Conservation (phyloP, 768 basidiomycete species). For the Kwoniella mangroviensis region DNA sequence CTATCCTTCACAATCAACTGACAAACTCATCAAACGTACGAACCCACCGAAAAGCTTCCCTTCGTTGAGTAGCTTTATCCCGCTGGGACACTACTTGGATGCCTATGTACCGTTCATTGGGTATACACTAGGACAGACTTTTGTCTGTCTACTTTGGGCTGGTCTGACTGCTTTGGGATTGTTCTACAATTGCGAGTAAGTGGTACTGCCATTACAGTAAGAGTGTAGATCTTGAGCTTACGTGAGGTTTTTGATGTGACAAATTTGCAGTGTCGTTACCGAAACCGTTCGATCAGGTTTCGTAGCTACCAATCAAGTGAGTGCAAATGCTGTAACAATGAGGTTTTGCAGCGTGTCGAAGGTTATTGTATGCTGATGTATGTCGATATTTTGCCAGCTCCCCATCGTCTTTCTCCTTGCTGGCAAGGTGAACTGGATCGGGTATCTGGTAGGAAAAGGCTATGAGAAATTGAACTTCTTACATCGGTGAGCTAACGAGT, state of each 20-base stretch:
- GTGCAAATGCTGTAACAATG: background rate
- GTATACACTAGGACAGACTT: constrained; percentile 14
- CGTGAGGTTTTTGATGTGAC: background rate
- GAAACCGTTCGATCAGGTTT: constrained; percentile 10
- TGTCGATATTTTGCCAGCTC: constrained; percentile 25
- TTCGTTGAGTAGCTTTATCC: constrained; percentile 1
- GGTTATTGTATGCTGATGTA: background rate
- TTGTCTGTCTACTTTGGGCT: constrained; percentile 8
- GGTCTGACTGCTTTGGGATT: constrained; percentile 3
- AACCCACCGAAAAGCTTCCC: constrained; percentile 10
- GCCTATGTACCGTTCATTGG: background rate
- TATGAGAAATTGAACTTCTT: constrained; percentile 44
- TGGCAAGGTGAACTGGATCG: constrained; percentile 45
- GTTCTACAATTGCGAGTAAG: constrained; percentile 19
- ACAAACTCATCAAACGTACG: background rate
- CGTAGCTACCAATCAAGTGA: constrained; percentile 12
- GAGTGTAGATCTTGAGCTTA: background rate
- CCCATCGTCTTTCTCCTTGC: constrained; percentile 51
- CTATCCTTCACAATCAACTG: constrained; percentile 14
- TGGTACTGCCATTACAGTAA: background rate
- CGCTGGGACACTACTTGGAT: background rate
- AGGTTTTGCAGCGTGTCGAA: background rate
- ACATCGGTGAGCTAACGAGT: constrained; percentile 24
- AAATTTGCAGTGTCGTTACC: constrained; percentile 8
- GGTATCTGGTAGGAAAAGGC: constrained; percentile 44